Evolutionary conservation across 306 rosid genomes (phyloP).

Genomic region (Prosopis cineraria): DNA sequence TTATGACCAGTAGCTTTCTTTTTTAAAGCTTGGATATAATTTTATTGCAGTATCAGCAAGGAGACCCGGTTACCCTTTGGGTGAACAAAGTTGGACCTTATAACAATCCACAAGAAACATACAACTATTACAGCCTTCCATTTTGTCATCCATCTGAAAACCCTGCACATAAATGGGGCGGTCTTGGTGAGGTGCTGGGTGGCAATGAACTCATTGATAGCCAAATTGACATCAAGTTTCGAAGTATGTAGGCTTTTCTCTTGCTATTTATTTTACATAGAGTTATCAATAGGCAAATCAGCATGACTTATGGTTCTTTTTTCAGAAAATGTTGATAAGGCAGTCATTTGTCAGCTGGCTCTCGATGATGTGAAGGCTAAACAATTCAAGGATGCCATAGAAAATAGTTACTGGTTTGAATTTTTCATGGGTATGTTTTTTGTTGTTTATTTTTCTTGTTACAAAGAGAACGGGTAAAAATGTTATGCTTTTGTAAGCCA

Average conservation of each 20-base stretch:
- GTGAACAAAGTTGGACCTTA: constrained; percentile 98
- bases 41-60: constrained; percentile 69
- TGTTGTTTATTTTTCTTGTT: constrained; percentile 14
- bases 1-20: neutral
- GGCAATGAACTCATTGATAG: constrained; percentile 97
- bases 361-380: constrained; percentile 69
- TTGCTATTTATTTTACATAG: constrained; percentile 27
- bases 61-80: constrained; percentile 80
- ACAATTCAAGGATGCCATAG: constrained; percentile 92
- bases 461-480: constrained; percentile 10
- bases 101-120: constrained; percentile 97
- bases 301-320: constrained; percentile 1
- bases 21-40: constrained; percentile 9
- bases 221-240: constrained; percentile 71
- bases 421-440: constrained; percentile 89
- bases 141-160: constrained; percentile 69
- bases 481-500: constrained; percentile 14
- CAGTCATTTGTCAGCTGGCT: constrained; percentile 58
- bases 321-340: constrained; percentile 76
- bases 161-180: constrained; percentile 96
- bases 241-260: constrained; percentile 50
- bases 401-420: constrained; percentile 91
- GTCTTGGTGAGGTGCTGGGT: constrained; percentile 97
- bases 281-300: constrained; percentile 20
- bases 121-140: constrained; percentile 92